Conservation (phyloP, 2,329 filamentous ascomycete species). For the Ophiosphaerella korrae region DNA sequence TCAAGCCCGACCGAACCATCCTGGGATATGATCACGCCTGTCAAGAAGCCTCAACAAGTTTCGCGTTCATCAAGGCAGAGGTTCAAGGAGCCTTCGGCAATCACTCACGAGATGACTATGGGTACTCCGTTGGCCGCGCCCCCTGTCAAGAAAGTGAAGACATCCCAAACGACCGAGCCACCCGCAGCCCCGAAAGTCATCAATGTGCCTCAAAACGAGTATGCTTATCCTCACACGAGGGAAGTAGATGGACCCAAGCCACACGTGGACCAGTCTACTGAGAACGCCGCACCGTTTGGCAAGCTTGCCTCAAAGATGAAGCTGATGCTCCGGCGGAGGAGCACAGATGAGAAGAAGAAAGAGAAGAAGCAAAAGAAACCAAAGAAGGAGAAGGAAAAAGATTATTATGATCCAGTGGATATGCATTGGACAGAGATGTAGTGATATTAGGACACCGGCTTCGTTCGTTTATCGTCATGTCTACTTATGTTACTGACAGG, state of each 20-base stretch:
- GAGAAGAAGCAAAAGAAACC: constrained; percentile 13
- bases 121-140: constrained; percentile 17
- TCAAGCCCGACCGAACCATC: constrained; percentile 35
- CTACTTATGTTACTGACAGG: neutral
- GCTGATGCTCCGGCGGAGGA: constrained; percentile 33
- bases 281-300: constrained; percentile 26
- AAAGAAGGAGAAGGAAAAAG: constrained; percentile 18
- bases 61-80: neutral
- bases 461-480: too few relatives aligned
- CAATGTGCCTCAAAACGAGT: constrained; percentile 20
- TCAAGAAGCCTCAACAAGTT: constrained; percentile 10
- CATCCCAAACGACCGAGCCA: neutral
- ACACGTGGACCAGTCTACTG: constrained; percentile 13
- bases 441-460: neutral
- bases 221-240: constrained; percentile 17
- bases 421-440: constrained; percentile 47
- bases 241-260: constrained; percentile 14
- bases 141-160: constrained; percentile 16
- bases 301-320: constrained; percentile 40
- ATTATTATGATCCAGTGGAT: constrained; percentile 36
- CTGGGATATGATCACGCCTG: constrained; percentile 41
- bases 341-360: constrained; percentile 29
- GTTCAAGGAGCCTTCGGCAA: constrained; percentile 11
- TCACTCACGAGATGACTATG: constrained; percentile 9
- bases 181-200: constrained; percentile 10